These are phyloP conservation scores for Massarina eburnea DNA, from an alignment of 2,329 filamentous ascomycete species.

Conservation along the genomic window DNA sequence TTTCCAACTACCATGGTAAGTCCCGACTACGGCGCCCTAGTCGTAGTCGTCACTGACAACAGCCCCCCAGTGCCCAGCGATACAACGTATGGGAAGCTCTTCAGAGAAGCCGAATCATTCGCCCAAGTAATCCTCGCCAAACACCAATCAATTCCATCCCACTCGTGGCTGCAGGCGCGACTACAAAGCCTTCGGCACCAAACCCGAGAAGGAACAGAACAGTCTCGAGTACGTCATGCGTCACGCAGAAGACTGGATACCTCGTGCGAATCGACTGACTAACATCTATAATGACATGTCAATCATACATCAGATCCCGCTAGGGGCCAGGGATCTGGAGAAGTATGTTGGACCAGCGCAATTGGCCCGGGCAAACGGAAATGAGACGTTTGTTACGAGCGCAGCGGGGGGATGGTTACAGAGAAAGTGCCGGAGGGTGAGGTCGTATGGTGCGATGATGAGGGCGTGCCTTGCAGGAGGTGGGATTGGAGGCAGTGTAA, in stretches of 20 bases:
- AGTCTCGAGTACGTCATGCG: conserved; percentile 43
- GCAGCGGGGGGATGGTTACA: conserved; percentile 27
- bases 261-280: conserved; percentile 43
- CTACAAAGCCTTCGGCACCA: conserved; percentile 45
- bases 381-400: conserved; percentile 38
- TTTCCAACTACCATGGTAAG: conserved; percentile 27
- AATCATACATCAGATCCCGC: conserved; percentile 43
- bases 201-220: conserved; percentile 41
- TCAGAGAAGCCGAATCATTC: conserved; percentile 30
- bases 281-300: conserved; percentile 46
- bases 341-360: conserved; percentile 40
- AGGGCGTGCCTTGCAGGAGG: conserved; percentile 42
- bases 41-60: conserved; percentile 34
- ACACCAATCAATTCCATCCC: conserved; percentile 33
- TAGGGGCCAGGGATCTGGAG: conserved; percentile 44
- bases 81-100: conserved; percentile 28
- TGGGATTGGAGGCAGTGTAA: conserved; percentile 47
- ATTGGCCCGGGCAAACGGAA: conserved; percentile 35
- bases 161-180: conserved; percentile 44
- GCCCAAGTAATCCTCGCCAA: conserved; percentile 13
- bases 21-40: conserved; percentile 42
- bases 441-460: conserved; percentile 44
- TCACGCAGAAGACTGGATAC: conserved; percentile 35
- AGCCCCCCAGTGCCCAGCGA: conserved; percentile 39
- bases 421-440: conserved; percentile 34